Percentiles rank a stretch among this genome's conserved stretches.
Conservation (phyloP, 306 rosid species). For the Boehmeria nivea region DNA sequence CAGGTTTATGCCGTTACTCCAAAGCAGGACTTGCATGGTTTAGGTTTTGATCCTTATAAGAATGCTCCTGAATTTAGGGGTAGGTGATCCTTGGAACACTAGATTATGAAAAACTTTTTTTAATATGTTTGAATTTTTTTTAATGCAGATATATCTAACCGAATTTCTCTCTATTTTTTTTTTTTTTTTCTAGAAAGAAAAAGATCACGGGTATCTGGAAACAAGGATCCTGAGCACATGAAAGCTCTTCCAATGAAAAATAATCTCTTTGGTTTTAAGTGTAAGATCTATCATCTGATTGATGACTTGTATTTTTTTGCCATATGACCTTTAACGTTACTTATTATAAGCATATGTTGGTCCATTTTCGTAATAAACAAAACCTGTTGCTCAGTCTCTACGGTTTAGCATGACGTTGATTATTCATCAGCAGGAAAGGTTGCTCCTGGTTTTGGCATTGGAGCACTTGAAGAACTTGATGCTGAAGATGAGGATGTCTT, state of each 20-base stretch:
- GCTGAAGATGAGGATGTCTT: constrained; percentile 95
- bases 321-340: background rate
- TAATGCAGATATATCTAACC: no score
- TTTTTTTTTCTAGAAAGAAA: constrained; percentile 53
- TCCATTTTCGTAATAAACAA: no score
- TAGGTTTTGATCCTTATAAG: constrained; percentile 96
- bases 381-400: constrained; percentile 9
- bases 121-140: background rate
- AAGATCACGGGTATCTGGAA: constrained; percentile 52
- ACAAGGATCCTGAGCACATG: constrained; percentile 37
- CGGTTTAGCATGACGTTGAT: constrained; percentile 24
- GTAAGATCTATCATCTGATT: constrained; percentile 50
- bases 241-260: constrained; percentile 42
- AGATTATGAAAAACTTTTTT: background rate
- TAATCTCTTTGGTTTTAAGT: constrained; percentile 68
- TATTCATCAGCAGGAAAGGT: constrained; percentile 75
- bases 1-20: constrained; percentile 75
- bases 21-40: constrained; percentile 86
- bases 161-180: no score
- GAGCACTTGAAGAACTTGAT: constrained; percentile 95
- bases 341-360: background rate
- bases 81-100: constrained; percentile 22
- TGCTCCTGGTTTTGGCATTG: constrained; percentile 98
- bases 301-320: constrained; percentile 16
- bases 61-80: constrained; percentile 99